Percentiles rank a stretch among this genome's conserved stretches.
These are phyloP conservation scores for Myxozyma udenii DNA, from an alignment of 805 yeast genomes.

Conservation along the genomic window DNA sequence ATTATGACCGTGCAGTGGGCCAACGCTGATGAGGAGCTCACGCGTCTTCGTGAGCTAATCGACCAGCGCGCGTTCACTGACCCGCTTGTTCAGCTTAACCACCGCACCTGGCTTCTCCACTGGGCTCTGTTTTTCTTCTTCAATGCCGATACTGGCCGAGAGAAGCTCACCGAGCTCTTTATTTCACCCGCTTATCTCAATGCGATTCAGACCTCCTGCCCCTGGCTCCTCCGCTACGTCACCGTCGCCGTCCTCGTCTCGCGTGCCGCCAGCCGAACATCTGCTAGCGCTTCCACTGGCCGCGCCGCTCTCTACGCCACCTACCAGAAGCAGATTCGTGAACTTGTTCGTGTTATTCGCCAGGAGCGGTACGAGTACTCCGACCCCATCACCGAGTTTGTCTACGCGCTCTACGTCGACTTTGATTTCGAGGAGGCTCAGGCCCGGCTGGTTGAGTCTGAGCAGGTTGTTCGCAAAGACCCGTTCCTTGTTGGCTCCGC, in stretches of 20 bases:
- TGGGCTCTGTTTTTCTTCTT: conserved; percentile 66
- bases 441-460: conserved; percentile 47
- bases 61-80: conserved; percentile 52
- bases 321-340: conserved; percentile 56
- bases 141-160: conserved; percentile 52
- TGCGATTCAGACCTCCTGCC: conserved; percentile 67
- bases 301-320: conserved; percentile 31
- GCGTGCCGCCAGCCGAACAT: conserved; percentile 30
- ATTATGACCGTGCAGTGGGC: conserved; percentile 54
- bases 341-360: conserved; percentile 53
- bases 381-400: conserved; percentile 61
- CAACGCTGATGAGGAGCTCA: conserved; percentile 52
- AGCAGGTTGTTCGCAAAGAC: conserved; percentile 51
- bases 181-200: conserved; percentile 59
- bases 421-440: conserved; percentile 58
- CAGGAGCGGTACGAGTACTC: conserved; percentile 63
- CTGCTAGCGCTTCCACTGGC: conserved; percentile 31
- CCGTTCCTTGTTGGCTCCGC: conserved; percentile 51
- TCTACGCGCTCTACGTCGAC: conserved; percentile 54
- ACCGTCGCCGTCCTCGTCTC: conserved; percentile 56
- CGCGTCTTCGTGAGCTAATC: conserved; percentile 54
- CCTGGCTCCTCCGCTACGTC: conserved; percentile 66
- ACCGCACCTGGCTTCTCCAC: conserved; percentile 67
- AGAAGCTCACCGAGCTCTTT: conserved; percentile 55
- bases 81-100: conserved; percentile 57